phyloP scores from a whole-genome alignment of 257 asterid species.

The Phtheirospermum japonicum region DNA sequence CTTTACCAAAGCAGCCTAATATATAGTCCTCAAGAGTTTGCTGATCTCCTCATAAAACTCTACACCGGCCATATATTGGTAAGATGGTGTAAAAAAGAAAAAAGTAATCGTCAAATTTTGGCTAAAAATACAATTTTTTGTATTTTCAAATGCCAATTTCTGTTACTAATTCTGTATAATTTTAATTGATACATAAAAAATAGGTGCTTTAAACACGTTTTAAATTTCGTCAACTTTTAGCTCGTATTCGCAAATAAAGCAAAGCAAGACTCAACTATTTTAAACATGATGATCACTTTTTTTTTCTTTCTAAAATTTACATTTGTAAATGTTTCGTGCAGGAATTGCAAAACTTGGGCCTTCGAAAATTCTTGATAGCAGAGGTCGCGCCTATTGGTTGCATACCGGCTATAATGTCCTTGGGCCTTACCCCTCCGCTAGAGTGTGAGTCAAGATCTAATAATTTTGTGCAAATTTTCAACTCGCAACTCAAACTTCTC shows the following conservation, averaged over 20 bases:
- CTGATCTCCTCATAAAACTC: slow-evolving; percentile 27
- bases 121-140: too few species aligned
- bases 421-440: neutral
- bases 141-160: too few species aligned
- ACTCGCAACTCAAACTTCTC: slow-evolving; percentile 14
- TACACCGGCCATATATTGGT: slow-evolving; percentile 13
- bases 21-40: slow-evolving; percentile 12
- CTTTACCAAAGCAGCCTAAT: neutral
- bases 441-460: slow-evolving; percentile 10
- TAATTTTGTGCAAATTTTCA: slow-evolving; percentile 11
- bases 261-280: too few species aligned
- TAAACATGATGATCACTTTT: too few species aligned
- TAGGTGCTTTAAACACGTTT: too few species aligned
- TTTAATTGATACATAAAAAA: too few species aligned
- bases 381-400: slow-evolving; percentile 22
- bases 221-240: too few species aligned
- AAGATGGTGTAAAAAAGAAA: neutral
- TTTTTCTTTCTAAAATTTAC: too few species aligned
- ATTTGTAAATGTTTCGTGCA: neutral
- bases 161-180: too few species aligned
- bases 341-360: slow-evolving; percentile 23
- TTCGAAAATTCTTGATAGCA: slow-evolving; percentile 25
- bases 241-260: too few species aligned
- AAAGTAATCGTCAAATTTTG: neutral
- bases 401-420: neutral